Evolutionary conservation across 257 asterid species (phyloP).

Genomic region (Ehretia macrophylla): DNA sequence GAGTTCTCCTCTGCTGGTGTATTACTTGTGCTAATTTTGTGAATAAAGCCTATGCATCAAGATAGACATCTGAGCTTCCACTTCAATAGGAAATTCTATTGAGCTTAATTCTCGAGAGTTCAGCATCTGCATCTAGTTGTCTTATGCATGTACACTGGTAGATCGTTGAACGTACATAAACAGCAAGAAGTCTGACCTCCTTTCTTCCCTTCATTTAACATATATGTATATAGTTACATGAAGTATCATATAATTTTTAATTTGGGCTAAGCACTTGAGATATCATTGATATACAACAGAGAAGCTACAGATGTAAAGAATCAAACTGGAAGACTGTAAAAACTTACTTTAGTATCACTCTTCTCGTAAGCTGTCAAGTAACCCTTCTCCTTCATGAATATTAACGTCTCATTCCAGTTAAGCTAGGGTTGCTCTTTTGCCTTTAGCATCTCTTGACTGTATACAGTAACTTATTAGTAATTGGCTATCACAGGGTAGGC

Average conservation of each 20-base stretch:
- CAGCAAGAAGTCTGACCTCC: neutral
- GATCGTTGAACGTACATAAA: neutral
- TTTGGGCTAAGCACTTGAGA: no score
- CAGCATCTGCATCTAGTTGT: neutral
- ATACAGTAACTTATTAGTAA: conserved; percentile 15
- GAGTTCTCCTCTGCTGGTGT: neutral
- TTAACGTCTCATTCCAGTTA: conserved; percentile 11
- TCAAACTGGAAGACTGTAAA: no score
- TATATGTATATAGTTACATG: no score
- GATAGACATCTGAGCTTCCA: neutral
- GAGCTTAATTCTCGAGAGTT: neutral
- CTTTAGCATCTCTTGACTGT: conserved; percentile 89
- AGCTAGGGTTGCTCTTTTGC: conserved; percentile 90
- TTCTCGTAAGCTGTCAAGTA: no score
- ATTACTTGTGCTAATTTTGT: neutral
- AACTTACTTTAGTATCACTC: neutral
- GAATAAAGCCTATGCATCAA: neutral
- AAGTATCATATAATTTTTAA: no score
- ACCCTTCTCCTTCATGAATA: neutral
- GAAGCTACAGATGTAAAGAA: no score
- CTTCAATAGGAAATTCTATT: neutral
- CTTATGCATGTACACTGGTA: neutral
- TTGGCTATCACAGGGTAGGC: no score
- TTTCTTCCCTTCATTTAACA: no score
- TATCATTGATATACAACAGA: no score